These are phyloP conservation scores for Lactifluus echinatus DNA, from an alignment of 768 basidiomycete genomes.

Conservation along the genomic window DNA sequence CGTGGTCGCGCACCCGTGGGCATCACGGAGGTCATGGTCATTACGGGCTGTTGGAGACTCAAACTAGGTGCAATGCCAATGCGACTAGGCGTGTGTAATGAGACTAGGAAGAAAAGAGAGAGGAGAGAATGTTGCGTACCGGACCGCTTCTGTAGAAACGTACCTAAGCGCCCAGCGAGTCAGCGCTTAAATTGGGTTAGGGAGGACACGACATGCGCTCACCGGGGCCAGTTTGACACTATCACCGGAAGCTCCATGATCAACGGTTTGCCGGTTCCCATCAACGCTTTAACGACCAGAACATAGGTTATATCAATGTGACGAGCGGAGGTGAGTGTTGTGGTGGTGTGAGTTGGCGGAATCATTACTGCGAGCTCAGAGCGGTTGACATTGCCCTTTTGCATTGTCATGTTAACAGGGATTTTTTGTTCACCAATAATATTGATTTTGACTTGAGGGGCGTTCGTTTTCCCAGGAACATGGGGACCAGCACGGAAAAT, in stretches of 20 bases:
- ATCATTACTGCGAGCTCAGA: conserved; percentile 68
- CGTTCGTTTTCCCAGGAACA: conserved; percentile 44
- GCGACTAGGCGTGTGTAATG: conserved; percentile 30
- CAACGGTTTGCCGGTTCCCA: conserved; percentile 57
- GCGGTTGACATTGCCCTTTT: conserved; percentile 60
- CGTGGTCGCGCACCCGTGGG: conserved; percentile 10
- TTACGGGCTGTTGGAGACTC: conserved; percentile 19
- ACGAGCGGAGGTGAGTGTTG: conserved; percentile 71
- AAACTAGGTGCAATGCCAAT: conserved; percentile 41
- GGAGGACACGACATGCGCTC: conserved; percentile 22
- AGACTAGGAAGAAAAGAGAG: neutral
- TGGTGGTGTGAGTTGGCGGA: conserved; percentile 65
- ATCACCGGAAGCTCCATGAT: conserved; percentile 71
- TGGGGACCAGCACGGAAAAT: conserved; percentile 61
- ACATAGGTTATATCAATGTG: conserved; percentile 83
- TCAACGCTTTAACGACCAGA: conserved; percentile 66
- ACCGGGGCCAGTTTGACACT: conserved; percentile 84
- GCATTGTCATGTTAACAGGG: conserved; percentile 63
- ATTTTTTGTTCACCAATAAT: conserved; percentile 64
- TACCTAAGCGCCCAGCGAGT: conserved; percentile 34
- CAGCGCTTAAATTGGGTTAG: neutral
- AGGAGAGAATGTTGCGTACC: conserved; percentile 21
- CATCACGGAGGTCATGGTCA: conserved; percentile 1
- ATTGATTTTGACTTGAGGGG: conserved; percentile 45
- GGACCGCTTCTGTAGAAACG: conserved; percentile 66